Base-by-base conservation (phyloP, 176 grass and related monocot genomes). In the Dendrocalamus sinicus region DNA sequence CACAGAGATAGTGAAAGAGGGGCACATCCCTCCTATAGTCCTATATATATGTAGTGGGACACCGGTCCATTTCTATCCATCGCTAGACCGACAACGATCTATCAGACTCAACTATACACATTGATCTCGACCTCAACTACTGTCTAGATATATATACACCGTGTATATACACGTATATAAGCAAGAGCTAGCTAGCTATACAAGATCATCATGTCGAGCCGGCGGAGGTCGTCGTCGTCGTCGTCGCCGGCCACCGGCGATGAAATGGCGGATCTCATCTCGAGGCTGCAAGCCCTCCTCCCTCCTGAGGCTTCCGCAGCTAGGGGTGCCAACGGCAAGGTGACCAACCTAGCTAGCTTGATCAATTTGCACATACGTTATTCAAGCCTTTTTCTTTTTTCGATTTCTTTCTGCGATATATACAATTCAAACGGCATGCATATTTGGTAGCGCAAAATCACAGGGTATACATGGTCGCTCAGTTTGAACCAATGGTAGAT, bases 251-350 rank as follows among this genome's bases (percentile, higher is more conserved):
- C 88, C 55, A 82, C 76, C 0, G 90, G 83, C 19, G 86, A 86
- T 19, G 71, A 89, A 26, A 92, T 89, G 45, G 80, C 79, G 17
- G 86, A 91, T 37, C 89, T 91, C 19, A 26, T 87, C 12, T 89
- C 92, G 20, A 91, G 83, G 79, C 72, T 94, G 72, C 86, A 88
- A 22, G 67, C 87, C 9, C 62, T 89, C 50, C 89, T 89, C 17
- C 89, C 86, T 23, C 73, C 82, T 7, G 17, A 53, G 1, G 15
- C 51, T 53, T 7, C 48, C 62, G 35, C 28, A 30, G 84, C 57
- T 53, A 28, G 64, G 39, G 46, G 59, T 37, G 53, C 45, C 62
- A 81, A 69, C 8, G 82, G 50, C 51, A 83, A 73, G 57, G 90
- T 89, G 52, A 55, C 17, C 28, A 4, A 64, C 14, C 3, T 53